Conservation (phyloP, 2,329 filamentous ascomycete genomes). For the Nannizziopsis barbatae region DNA sequence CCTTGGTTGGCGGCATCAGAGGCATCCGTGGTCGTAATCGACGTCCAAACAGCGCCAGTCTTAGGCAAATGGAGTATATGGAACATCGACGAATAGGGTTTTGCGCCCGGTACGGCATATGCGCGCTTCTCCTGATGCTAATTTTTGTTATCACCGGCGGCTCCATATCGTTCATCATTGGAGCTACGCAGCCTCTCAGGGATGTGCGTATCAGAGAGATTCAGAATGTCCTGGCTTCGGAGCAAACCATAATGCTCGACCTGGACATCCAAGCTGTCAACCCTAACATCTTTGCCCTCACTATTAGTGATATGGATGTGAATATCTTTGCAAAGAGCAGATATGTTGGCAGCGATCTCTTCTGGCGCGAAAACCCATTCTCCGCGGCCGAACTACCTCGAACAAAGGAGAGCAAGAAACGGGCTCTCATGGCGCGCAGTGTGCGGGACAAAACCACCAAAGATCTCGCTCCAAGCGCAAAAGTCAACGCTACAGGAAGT, state of each 20-base stretch:
- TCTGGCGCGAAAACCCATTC: constrained; percentile 29
- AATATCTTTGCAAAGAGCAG: constrained; percentile 92
- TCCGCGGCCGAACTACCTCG: constrained; percentile 19
- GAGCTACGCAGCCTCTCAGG: constrained; percentile 75
- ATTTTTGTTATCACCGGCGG: constrained; percentile 72
- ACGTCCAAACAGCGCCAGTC: constrained; percentile 44
- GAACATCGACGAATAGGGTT: constrained; percentile 53
- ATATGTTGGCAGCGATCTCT: constrained; percentile 56
- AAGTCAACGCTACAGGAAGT: constrained; percentile 21
- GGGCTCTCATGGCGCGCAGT: constrained; percentile 23
- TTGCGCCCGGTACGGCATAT: constrained; percentile 71
- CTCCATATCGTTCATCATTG: constrained; percentile 77
- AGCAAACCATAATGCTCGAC: constrained; percentile 92
- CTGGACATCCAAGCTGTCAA: constrained; percentile 79
- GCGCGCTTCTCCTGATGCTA: constrained; percentile 71
- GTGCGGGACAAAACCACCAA: not conserved
- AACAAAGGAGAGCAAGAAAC: constrained; percentile 24
- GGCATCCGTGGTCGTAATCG: constrained; percentile 51
- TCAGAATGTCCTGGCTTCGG: constrained; percentile 80
- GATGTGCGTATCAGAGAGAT: constrained; percentile 70
- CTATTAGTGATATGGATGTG: constrained; percentile 74
- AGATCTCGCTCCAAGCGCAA: not conserved
- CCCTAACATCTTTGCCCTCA: constrained; percentile 82
- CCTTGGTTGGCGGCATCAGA: constrained; percentile 56
- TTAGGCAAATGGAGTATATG: constrained; percentile 64